Percentiles rank a stretch among this genome's conserved stretches.
These are phyloP conservation scores for Agaricus blazei DNA, from an alignment of 768 basidiomycete species.

Conservation along the genomic window DNA sequence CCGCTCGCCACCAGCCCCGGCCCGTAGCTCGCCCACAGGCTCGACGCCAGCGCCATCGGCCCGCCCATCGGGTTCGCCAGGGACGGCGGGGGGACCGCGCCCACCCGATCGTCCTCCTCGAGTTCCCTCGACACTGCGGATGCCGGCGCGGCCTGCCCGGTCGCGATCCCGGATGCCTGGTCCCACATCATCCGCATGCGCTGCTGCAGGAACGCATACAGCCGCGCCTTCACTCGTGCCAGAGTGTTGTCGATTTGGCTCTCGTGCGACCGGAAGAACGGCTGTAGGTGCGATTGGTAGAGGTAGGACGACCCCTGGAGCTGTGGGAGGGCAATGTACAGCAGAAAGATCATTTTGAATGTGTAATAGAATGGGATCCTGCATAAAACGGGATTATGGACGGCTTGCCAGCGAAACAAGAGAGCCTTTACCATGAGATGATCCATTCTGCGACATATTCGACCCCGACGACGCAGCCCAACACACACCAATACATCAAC, in stretches of 20 bases:
- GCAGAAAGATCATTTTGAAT: conserved; percentile 77
- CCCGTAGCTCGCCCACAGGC: conserved; percentile 77
- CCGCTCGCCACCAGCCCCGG: conserved; percentile 67
- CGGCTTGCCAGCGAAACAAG: neutral
- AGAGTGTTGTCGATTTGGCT: conserved; percentile 79
- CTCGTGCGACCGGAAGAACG: conserved; percentile 82
- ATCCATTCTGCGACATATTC: conserved; percentile 88
- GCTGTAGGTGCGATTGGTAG: conserved; percentile 74
- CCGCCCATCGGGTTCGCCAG: conserved; percentile 53
- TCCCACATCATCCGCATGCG: conserved; percentile 64
- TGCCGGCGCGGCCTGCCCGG: conserved; percentile 31
- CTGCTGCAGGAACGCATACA: conserved; percentile 63
- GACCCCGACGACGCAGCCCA: conserved; percentile 74
- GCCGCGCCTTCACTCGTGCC: conserved; percentile 51
- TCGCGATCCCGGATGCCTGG: conserved; percentile 39
- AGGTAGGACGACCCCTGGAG: conserved; percentile 84
- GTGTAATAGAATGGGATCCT: conserved; percentile 91
- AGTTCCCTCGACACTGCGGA: neutral
- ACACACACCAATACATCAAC: conserved; percentile 97
- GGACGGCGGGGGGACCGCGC: conserved; percentile 31
- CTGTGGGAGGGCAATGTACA: conserved; percentile 88
- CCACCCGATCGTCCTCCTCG: conserved; percentile 4
- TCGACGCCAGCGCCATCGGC: conserved; percentile 58
- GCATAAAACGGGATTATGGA: conserved; percentile 1
- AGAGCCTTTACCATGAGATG: conserved; percentile 66